Base-by-base conservation (phyloP, 257 asterid species). In the Ehretia macrophylla region DNA sequence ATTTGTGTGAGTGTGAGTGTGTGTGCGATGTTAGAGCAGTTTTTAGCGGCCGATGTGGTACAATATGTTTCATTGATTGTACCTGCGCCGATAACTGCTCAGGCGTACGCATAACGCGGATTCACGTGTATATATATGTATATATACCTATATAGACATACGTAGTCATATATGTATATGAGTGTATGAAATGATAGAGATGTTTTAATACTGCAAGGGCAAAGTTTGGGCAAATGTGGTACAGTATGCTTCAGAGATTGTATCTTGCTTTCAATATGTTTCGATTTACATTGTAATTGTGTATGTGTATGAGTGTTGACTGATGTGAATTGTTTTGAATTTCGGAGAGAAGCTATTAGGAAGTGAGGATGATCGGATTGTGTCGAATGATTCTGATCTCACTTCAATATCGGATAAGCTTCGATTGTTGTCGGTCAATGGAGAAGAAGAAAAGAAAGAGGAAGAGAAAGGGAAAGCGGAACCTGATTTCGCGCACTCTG, bases 301-400 rank as follows among this genome's bases (percentile, higher is more conserved):
- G 17, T 54, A 16, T 48, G 35, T 13, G 5, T 35, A 8, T 50
- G 23, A 27, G 14, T 48, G 18, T 50, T 4, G 6, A 51, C 59
- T 60, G 42, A 20, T 46, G 44, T 59, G 60, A 27, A 58, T 55
- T 50, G 48, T 62, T 40, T 59, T 44, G 49, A 32, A 35, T 52
- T 16, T 60, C 35, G 53, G 63, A 35, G 65, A 56, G 38, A 50
- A 91, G 98, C 85, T 88, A 66, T 56, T 82, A 73, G 85, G 77
- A 67, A 79, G 71, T 47, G 86, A 83, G 39, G 93, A 65, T 47
- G 72, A 68, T 56, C 81, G 66, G 35, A 14, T 39, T 5, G 74
- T 91, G 62, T 72, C 69, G 1, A 86, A 76, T 21, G 87, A 91
- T 72, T 75, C 90, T 64, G 95, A 83, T 77, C 90, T 91, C 10